Base-by-base conservation (phyloP, 2,329 filamentous ascomycete genomes). In the Zasmidium citrigriseum region DNA sequence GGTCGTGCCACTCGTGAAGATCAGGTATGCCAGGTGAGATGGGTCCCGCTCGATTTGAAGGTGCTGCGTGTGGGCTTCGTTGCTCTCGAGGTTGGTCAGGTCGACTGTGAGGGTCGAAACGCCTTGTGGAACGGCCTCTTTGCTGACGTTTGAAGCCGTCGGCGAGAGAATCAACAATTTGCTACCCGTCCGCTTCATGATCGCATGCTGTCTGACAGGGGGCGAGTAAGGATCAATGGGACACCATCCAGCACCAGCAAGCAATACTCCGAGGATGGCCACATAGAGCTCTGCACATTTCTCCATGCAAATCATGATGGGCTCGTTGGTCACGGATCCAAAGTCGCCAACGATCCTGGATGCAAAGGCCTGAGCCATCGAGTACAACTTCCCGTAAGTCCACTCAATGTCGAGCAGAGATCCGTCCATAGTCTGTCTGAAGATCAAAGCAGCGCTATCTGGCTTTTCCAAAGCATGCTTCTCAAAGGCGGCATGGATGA, bases 161-260 rank as follows among this genome's bases (percentile, higher is more conserved):
- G 55, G 34, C 1, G 59, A 61, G 2, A 34, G 23, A 10, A 61
- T n/a, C 24, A 61, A 23, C 2, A 58, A 12, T 11, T 47, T 47
- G 27, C 59, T 61, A 14, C 48, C 55, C 4, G 59, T 61, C 44
- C 52, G 22, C 44, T 58, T 52, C 55, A 61, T 61, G n/a, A 61
- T 61, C 9, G 59, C 47, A 55, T 55, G 59, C 47, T 61, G 59
- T 54, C 59, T 41, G 29, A 52, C 51, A 4, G 59, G 59, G 5
- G 59, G 59, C 9, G 59, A 61, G 25, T 61, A 61, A 0, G 77
- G 74, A 47, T 83, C 71, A 2, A 95, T 80, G 0, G 90, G 90
- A 21, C 95, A 76, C 68, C 93, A 93, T 12, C 86, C 90, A 67
- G 86, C 87, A 12, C 90, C 89, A 3, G 85, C 77, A 66, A 93